Conservation (phyloP, 306 rosid species). For the Lablab purpureus region DNA sequence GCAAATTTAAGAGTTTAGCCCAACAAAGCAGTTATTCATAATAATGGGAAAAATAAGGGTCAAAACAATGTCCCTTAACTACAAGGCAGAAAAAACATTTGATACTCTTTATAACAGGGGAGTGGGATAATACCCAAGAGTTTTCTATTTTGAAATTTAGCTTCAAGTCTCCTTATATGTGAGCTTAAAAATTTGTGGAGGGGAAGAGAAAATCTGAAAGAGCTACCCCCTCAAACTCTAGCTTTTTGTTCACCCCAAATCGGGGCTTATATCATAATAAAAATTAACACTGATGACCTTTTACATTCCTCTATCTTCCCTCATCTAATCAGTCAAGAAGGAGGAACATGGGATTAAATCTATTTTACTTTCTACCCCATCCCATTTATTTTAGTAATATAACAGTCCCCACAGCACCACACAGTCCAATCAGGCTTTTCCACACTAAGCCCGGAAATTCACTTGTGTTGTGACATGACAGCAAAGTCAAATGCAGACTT, state of each 20-base stretch:
- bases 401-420: neutral
- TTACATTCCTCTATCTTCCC: constrained; percentile 10
- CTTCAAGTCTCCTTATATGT: too few species aligned
- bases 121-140: neutral
- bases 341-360: constrained; percentile 2
- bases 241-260: neutral
- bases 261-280: neutral
- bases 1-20: neutral
- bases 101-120: neutral
- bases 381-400: neutral
- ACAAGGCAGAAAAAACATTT: neutral
- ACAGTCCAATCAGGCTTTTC: neutral
- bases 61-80: constrained; percentile 2
- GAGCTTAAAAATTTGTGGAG: neutral
- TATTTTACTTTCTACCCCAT: neutral
- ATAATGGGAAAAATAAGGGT: neutral
- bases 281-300: constrained; percentile 2
- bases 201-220: neutral
- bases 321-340: neutral
- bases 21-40: neutral
- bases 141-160: too few species aligned
- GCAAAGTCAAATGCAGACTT: constrained; percentile 30
- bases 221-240: neutral
- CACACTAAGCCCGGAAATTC: neutral
- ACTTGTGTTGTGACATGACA: neutral